phyloP scores from a whole-genome alignment of 768 basidiomycete species.

The Lanmaoa rubissima region DNA sequence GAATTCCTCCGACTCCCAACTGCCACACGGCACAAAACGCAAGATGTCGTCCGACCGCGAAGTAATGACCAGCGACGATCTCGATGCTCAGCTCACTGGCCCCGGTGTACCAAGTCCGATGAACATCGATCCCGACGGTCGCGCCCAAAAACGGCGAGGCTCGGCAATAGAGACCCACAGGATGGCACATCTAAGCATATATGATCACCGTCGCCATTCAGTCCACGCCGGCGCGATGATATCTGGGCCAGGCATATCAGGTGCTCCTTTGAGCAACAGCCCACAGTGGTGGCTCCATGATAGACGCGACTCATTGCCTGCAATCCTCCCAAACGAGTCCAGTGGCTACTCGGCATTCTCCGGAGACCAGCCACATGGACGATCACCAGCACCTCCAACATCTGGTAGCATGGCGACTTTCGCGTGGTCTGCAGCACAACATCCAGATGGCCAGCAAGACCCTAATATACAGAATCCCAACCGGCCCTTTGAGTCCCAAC shows the following conservation, averaged over 20 bases:
- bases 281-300: slow-evolving; percentile 61
- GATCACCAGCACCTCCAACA: slow-evolving; percentile 53
- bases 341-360: slow-evolving; percentile 55
- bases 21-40: slow-evolving; percentile 69
- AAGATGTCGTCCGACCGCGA: slow-evolving; percentile 76
- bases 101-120: slow-evolving; percentile 64
- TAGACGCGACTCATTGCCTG: slow-evolving; percentile 72
- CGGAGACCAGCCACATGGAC: slow-evolving; percentile 63
- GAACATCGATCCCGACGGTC: slow-evolving; percentile 58
- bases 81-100: slow-evolving; percentile 65
- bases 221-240: slow-evolving; percentile 57
- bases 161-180: slow-evolving; percentile 79
- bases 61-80: slow-evolving; percentile 54
- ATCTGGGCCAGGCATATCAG: slow-evolving; percentile 28
- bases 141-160: slow-evolving; percentile 78
- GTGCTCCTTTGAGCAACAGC: slow-evolving; percentile 17
- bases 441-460: slow-evolving; percentile 45
- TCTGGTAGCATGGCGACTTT: slow-evolving; percentile 66
- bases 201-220: slow-evolving; percentile 74
- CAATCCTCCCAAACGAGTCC: slow-evolving; percentile 64
- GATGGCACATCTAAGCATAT: slow-evolving; percentile 69
- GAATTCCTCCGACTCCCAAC: slow-evolving; percentile 40
- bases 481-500: slow-evolving; percentile 50
- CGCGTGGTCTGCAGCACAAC: slow-evolving; percentile 62
- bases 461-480: slow-evolving; percentile 40